phyloP scores from a whole-genome alignment of 768 basidiomycete species.

The Agaricus blazei region DNA sequence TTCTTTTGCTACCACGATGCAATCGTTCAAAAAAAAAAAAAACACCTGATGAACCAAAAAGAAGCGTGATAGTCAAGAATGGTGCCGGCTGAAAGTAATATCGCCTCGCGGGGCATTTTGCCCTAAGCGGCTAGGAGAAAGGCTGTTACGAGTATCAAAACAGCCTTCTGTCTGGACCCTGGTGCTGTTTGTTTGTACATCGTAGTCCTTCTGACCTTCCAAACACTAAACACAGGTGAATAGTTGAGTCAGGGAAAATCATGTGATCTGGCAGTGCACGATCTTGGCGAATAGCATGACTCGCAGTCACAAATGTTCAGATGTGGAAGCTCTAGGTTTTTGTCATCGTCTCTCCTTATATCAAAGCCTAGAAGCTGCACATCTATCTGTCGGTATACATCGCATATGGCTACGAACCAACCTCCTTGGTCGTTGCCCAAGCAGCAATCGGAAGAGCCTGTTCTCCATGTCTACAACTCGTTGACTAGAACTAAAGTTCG shows the following conservation, averaged over 20 bases:
- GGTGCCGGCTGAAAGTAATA: background rate
- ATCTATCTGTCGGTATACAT: background rate
- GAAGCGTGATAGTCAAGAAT: background rate
- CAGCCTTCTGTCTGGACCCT: too few relatives aligned
- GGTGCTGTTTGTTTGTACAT: too few relatives aligned
- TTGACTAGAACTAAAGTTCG: slow-evolving; percentile 84
- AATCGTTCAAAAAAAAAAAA: background rate
- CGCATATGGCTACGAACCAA: slow-evolving; percentile 53
- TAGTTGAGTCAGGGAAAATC: slow-evolving; percentile 4
- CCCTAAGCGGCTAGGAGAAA: too few relatives aligned
- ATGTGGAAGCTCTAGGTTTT: slow-evolving; percentile 12
- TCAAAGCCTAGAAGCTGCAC: background rate
- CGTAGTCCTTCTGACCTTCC: background rate
- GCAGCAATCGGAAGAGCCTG: slow-evolving; percentile 47
- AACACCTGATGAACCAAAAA: background rate
- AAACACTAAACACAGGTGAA: too few relatives aligned
- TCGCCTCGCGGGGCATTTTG: too few relatives aligned
- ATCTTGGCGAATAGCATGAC: slow-evolving; percentile 12
- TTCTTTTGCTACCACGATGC: background rate
- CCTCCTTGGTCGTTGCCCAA: slow-evolving; percentile 52
- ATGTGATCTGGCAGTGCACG: slow-evolving; percentile 16
- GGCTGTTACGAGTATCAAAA: too few relatives aligned
- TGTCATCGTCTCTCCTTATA: slow-evolving; percentile 2
- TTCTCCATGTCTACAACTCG: slow-evolving; percentile 87
- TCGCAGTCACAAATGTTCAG: slow-evolving; percentile 1